These are phyloP conservation scores for Lactarius hatsudake DNA, from an alignment of 768 basidiomycete species.

Conservation along the genomic window DNA sequence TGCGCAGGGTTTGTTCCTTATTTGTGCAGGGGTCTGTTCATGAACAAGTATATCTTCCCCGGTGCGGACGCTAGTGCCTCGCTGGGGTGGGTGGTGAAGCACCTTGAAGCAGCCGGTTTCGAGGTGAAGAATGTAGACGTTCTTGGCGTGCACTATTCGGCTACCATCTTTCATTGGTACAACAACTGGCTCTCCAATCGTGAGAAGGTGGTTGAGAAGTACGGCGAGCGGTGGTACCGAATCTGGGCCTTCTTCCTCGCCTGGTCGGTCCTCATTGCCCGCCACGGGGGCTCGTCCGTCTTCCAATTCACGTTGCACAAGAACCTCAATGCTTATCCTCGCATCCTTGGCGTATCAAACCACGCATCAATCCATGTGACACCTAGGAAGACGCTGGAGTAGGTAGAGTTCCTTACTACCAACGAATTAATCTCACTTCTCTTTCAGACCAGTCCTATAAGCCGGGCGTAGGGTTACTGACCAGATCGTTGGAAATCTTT, in stretches of 20 bases:
- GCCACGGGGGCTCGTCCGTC: conserved; percentile 87
- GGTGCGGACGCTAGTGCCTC: conserved; percentile 97
- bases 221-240: conserved; percentile 92
- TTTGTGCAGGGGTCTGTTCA: conserved; percentile 79
- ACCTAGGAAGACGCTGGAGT: conserved; percentile 52
- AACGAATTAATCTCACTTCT: neutral
- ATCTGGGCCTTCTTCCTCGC: conserved; percentile 98
- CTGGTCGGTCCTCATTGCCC: conserved; percentile 78
- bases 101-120: conserved; percentile 89
- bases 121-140: conserved; percentile 97
- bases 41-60: conserved; percentile 99
- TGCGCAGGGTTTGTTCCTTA: neutral
- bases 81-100: conserved; percentile 88
- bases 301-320: conserved; percentile 99
- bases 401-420: conserved; percentile 29
- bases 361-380: conserved; percentile 79
- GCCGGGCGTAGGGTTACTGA: neutral
- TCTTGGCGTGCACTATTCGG: conserved; percentile 95
- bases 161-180: conserved; percentile 90
- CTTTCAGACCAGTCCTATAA: conserved; percentile 14
- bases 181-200: conserved; percentile 95
- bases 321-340: conserved; percentile 94
- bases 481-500: neutral
- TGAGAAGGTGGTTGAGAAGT: conserved; percentile 83
- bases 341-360: conserved; percentile 77